phyloP scores from a whole-genome alignment of 2,329 filamentous ascomycete species.

The Dothideomycetes sp. region DNA sequence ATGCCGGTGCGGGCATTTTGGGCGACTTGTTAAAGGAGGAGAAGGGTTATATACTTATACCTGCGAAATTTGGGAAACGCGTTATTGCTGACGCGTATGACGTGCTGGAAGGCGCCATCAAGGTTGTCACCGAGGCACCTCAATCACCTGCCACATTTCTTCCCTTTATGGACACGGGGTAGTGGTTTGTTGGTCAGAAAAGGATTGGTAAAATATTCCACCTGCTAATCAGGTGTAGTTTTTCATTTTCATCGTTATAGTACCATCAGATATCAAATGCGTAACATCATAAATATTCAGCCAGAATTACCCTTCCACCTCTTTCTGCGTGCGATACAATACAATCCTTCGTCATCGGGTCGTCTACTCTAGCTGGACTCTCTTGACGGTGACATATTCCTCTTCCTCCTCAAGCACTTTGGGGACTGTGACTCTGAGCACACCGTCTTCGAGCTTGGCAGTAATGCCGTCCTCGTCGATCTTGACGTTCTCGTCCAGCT shows the following conservation, averaged over 20 bases:
- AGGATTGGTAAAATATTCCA: too few species aligned
- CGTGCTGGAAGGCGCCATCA: too few species aligned
- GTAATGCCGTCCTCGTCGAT: constrained; percentile 60
- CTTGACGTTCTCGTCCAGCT: constrained; percentile 41
- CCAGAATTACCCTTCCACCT: constrained; percentile 7
- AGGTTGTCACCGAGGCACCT: too few species aligned
- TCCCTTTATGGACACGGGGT: too few species aligned
- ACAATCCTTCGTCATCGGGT: neutral
- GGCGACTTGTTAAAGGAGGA: neutral
- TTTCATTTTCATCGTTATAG: too few species aligned
- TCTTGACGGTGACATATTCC: constrained; percentile 48
- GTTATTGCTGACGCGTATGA: too few species aligned
- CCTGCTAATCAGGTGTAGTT: too few species aligned
- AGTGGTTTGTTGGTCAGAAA: too few species aligned
- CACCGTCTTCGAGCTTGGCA: constrained; percentile 69
- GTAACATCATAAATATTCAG: neutral
- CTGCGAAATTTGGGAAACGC: too few species aligned
- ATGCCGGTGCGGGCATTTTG: constrained; percentile 6
- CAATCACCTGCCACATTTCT: too few species aligned
- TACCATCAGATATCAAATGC: neutral
- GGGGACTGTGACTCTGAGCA: constrained; percentile 67
- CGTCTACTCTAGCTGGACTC: constrained; percentile 43
- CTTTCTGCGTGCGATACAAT: neutral
- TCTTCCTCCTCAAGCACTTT: constrained; percentile 59
- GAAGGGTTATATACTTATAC: neutral